Percentiles rank a stretch among this genome's conserved stretches.
Evolutionary conservation across 768 basidiomycete genomes (phyloP).

Genomic region (Chalciporus pseudorubinellus): DNA sequence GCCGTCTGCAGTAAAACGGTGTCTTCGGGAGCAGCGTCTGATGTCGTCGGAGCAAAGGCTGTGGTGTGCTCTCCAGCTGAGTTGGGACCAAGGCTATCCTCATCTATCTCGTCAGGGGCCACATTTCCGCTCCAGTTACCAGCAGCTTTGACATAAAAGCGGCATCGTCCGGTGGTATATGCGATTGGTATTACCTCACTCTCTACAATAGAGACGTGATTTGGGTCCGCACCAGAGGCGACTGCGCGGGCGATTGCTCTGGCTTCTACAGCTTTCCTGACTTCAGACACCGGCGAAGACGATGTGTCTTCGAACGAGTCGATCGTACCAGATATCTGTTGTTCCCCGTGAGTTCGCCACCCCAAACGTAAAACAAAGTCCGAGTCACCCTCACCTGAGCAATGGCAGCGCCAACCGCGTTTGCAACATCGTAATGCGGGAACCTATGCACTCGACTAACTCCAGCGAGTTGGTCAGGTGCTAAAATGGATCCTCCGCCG

Average conservation of each 20-base stretch:
- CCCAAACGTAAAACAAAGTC: not conserved
- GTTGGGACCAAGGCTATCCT: constrained; percentile 1
- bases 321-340: constrained; percentile 42
- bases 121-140: constrained; percentile 44
- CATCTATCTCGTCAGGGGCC: constrained; percentile 22
- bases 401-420: constrained; percentile 59
- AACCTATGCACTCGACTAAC: constrained; percentile 50
- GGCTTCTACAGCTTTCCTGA: constrained; percentile 34
- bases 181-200: constrained; percentile 49
- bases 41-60: not conserved
- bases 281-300: constrained; percentile 30
- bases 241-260: constrained; percentile 45
- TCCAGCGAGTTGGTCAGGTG: constrained; percentile 49
- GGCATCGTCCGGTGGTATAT: constrained; percentile 33
- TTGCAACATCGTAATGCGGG: constrained; percentile 54
- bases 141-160: constrained; percentile 58
- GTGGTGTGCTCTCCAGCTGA: constrained; percentile 5
- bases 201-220: constrained; percentile 51
- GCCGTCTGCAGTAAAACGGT: constrained; percentile 14
- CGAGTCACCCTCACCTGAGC: constrained; percentile 28
- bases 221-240: constrained; percentile 43
- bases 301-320: constrained; percentile 45
- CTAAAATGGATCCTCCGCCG: constrained; percentile 63
- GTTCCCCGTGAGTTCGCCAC: constrained; percentile 5
- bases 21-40: constrained; percentile 8